Base-by-base conservation (phyloP, 768 basidiomycete species). In the Boletus sensibilis region DNA sequence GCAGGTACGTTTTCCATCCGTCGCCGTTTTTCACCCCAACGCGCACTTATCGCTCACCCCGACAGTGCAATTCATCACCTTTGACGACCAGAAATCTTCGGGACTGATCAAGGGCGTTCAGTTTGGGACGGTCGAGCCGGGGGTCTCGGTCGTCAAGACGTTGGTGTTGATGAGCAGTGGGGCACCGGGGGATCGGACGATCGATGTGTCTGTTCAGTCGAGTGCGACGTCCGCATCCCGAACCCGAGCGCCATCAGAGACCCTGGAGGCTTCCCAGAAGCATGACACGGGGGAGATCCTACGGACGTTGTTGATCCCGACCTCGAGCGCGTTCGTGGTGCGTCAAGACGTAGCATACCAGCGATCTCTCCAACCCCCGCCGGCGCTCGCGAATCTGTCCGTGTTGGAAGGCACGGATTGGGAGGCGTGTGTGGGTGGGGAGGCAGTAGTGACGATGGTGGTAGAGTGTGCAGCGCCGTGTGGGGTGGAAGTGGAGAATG, bases 121-220 rank as follows among this genome's bases (percentile, higher is more conserved):
- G 7, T 81, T 92, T 54, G 92, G 93, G 14, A 67, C 72, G 2
- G 68, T 96, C 20, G 60, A 75, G 1, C 83, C 90, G 0, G 86
- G 87, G 2, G 77, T 75, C 1, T 82, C 76, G 35, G 75, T 75
- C 3, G 60, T 78, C 46, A 92, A 88, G 68, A 86, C 83, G 10
- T 66, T 98, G 37, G 76, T 79, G 62, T 75, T 96, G 35, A 71
- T 76, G 39, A 85, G 81, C 61, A 76, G 78, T 0, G 87, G 91
- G 14, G 80, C 79, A 1, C 74, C 82, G 1, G 91, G 89, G 2
- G 83, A 89, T 50, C 82, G 93, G 42, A 78, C 84, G 42, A 70
- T 97, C 52, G 94, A 97, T 66, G 75, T 96, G 35, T 94, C 92
- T 0, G 74, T 95, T 35, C 87, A 86, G 53, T 87, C 91, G 10